A percentile compares a stretch with the other conserved stretches of the same genome.
Evolutionary conservation across 1,284 basidiomycete species (phyloP).

Genomic region (Ganoderma lucidum): DNA sequence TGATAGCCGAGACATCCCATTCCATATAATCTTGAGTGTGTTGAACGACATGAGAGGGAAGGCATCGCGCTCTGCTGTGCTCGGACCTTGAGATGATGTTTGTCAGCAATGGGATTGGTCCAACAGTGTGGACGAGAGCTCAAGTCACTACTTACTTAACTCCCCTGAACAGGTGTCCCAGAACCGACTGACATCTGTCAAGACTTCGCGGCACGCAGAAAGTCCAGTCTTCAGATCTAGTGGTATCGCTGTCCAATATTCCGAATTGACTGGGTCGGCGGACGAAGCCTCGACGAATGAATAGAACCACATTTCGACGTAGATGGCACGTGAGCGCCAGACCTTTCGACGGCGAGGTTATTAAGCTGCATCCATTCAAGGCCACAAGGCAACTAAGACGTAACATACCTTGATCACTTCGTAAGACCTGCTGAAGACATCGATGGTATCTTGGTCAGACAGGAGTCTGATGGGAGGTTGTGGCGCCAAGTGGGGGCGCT

Average conservation of each 20-base stretch:
- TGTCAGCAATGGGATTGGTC: background rate
- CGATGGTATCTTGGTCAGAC: background rate
- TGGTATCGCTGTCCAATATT: background rate
- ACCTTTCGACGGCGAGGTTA: background rate
- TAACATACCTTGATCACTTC: background rate
- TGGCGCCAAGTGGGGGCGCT: background rate
- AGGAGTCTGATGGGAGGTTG: background rate
- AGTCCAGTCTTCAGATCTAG: background rate
- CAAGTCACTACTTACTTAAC: background rate
- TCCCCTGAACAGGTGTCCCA: background rate
- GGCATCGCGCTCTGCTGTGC: background rate
- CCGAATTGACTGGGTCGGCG: background rate
- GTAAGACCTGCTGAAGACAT: background rate
- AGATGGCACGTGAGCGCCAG: background rate
- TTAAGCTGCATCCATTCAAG: background rate
- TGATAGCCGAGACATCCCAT: background rate
- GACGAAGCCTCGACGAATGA: background rate
- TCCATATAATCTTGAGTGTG: background rate
- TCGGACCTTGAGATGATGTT: background rate
- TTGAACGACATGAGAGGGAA: background rate
- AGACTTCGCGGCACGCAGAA: background rate
- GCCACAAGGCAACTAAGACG: background rate
- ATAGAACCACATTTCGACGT: background rate
- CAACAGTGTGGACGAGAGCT: background rate
- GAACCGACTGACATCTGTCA: background rate